Conservation (phyloP, 2,329 filamentous ascomycete species). For the Cytospora paraplurivora region DNA sequence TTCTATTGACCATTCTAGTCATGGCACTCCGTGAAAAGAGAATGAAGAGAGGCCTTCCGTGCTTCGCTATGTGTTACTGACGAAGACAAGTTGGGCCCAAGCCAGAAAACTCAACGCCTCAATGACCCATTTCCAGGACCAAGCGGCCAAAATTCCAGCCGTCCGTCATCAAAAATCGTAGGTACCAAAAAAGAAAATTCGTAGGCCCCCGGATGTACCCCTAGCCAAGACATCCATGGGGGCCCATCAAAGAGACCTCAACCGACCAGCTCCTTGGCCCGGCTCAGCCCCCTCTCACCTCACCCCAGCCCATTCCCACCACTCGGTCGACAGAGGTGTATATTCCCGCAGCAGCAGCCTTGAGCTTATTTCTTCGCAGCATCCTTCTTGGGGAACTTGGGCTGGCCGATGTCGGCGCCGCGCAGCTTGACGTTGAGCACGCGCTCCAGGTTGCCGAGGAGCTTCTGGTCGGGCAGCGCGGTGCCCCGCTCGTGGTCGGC, state of each 20-base stretch:
- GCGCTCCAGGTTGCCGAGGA: conserved; percentile 76
- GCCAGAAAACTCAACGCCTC: conserved; percentile 5
- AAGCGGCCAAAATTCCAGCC: background rate
- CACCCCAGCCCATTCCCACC: background rate
- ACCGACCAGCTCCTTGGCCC: background rate
- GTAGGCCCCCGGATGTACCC: background rate
- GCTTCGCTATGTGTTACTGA: conserved; percentile 17
- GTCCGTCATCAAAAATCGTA: conserved; percentile 5
- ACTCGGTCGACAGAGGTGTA: background rate
- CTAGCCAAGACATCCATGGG: background rate
- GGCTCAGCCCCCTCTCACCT: background rate
- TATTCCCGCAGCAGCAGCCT: background rate
- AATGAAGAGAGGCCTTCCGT: background rate
- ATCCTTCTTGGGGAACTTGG: conserved; percentile 57
- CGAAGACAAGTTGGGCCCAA: conserved; percentile 11
- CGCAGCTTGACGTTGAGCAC: conserved; percentile 87
- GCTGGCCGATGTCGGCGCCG: conserved; percentile 80
- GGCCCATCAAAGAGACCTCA: background rate
- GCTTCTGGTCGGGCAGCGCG: conserved; percentile 80
- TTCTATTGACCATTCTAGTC: conserved; percentile 26
- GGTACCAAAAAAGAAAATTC: background rate
- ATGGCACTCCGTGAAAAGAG: conserved; percentile 20
- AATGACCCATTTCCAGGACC: conserved; percentile 12
- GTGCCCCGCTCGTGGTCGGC: conserved; percentile 83
- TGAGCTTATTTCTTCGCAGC: conserved; percentile 34